Evolutionary conservation across 129 eudicot species (phyloP).

Genomic region (carrot (Daucus carota)): DH1_v3.0 NC_030384.2:43040001-43040500

Average conservation of each 20-base stretch:
- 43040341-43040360: background rate
- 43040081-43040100: constrained; percentile 92
- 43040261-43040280: constrained; percentile 80
- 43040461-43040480: too few relatives aligned
- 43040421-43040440: background rate
- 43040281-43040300: background rate
- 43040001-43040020: constrained; percentile 91
- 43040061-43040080: constrained; percentile 93
- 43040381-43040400: background rate
- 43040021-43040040: constrained; percentile 75
- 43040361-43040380: background rate
- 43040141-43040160: constrained; percentile 80
- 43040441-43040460: background rate
- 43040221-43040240: constrained; percentile 88
- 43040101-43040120: constrained; percentile 87
- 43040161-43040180: constrained; percentile 96
- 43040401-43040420: background rate
- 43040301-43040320: background rate
- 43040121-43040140: constrained; percentile 85
- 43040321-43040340: background rate
- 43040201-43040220: constrained; percentile 98
- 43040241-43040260: constrained; percentile 95
- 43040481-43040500: too few relatives aligned
- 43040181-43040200: constrained; percentile 87
- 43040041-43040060: constrained; percentile 89